Percentiles rank a stretch among this genome's conserved stretches.
Conservation (phyloP, 2,329 filamentous ascomycete genomes). For the Lecanicillium sp. region DNA sequence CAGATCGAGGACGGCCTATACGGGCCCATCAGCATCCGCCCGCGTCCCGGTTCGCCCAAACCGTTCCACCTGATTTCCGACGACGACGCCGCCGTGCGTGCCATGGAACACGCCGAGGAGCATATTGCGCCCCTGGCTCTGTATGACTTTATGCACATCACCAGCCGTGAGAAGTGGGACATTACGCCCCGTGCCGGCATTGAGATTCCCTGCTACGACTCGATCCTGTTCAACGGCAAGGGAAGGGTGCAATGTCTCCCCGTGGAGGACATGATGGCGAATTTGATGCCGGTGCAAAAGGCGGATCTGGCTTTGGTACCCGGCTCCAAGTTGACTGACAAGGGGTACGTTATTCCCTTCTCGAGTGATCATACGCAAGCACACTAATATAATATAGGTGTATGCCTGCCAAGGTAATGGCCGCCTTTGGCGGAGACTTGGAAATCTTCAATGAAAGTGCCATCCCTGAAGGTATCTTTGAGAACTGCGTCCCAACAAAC, state of each 20-base stretch:
- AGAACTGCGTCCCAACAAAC: constrained; percentile 38
- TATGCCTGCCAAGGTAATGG: constrained; percentile 32
- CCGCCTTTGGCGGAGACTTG: constrained; percentile 18
- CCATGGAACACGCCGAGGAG: constrained; percentile 41
- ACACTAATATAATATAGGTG: too few relatives aligned
- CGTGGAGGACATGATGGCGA: constrained; percentile 32
- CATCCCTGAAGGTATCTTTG: constrained; percentile 35
- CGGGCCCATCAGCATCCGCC: constrained; percentile 46
- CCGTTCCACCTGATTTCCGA: constrained; percentile 42
- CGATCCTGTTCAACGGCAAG: constrained; percentile 55
- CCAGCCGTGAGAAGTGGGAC: constrained; percentile 38
- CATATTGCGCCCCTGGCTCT: constrained; percentile 41
- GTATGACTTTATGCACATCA: constrained; percentile 48
- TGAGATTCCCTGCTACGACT: constrained; percentile 50
- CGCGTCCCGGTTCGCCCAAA: constrained; percentile 19
- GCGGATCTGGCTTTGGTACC: constrained; percentile 19
- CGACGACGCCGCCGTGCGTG: constrained; percentile 25
- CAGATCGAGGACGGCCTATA: constrained; percentile 55
- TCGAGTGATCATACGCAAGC: too few relatives aligned
- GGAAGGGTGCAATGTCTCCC: constrained; percentile 45
- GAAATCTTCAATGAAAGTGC: constrained; percentile 21
- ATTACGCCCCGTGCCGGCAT: constrained; percentile 35
- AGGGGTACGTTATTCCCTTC: constrained; percentile 24
- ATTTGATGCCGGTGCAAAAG: constrained; percentile 24
- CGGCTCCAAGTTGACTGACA: constrained; percentile 29